Evolutionary conservation across 1,284 basidiomycete genomes (phyloP).

Genomic region (Rhizopogon parksii): DNA sequence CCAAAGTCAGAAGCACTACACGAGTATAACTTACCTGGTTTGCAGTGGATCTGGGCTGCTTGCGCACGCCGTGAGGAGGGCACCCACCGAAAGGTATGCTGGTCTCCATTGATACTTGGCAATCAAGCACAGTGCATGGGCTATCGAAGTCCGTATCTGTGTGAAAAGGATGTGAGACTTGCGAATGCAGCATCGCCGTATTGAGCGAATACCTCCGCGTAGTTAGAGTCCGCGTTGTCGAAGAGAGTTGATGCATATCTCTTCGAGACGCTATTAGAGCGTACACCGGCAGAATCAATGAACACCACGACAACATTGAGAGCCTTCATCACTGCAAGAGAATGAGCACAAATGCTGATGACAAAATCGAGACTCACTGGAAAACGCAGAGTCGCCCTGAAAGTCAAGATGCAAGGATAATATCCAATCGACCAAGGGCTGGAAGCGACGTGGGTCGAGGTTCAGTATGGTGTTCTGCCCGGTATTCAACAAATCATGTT

Average conservation of each 20-base stretch:
- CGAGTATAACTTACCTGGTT: conserved; percentile 38
- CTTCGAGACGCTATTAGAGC: conserved; percentile 62
- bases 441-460: conserved; percentile 82
- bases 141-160: conserved; percentile 68
- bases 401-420: conserved; percentile 74
- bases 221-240: conserved; percentile 71
- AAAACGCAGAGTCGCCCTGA: conserved; percentile 70
- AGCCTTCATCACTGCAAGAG: conserved; percentile 57
- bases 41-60: conserved; percentile 60
- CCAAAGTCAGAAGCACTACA: neutral
- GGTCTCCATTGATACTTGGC: conserved; percentile 68
- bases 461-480: conserved; percentile 37
- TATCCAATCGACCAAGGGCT: conserved; percentile 77
- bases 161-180: neutral
- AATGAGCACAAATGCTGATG: conserved; percentile 7
- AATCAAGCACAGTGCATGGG: conserved; percentile 61
- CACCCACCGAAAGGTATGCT: conserved; percentile 59
- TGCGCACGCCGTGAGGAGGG: conserved; percentile 61
- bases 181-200: neutral
- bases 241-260: conserved; percentile 70
- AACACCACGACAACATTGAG: conserved; percentile 54
- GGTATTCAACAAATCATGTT: conserved; percentile 7
- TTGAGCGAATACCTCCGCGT: conserved; percentile 61
- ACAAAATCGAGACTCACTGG: conserved; percentile 41
- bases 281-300: conserved; percentile 51